Evolutionary conservation across 805 yeast genomes (phyloP), one percentile per base, ranked within the genome.

Genomic region (Kazachstania kunashirensis): DNA sequence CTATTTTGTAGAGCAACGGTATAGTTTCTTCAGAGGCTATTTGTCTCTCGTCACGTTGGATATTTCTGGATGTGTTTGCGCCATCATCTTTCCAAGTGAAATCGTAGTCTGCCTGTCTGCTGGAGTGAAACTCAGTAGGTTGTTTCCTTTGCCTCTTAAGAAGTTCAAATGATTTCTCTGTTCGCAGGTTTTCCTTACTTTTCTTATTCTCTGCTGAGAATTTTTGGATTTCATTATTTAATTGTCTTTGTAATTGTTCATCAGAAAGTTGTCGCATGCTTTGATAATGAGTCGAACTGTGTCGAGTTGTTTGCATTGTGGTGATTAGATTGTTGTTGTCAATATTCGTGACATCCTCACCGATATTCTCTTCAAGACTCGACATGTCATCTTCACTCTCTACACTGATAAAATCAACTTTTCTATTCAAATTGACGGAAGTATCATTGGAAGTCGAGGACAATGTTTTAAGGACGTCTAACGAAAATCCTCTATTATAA

Each of bases 81-180:
- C 24, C 24, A 21, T 21, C 10, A 21, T n/a, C n/a, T n/a, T n/a
- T n/a, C n/a, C n/a, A n/a, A n/a, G n/a, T n/a, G n/a, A n/a, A n/a
- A n/a, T n/a, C n/a, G n/a, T n/a, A n/a, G n/a, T n/a, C n/a, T n/a
- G n/a, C n/a, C n/a, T n/a, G n/a, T n/a, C n/a, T n/a, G n/a, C n/a
- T n/a, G n/a, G n/a, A n/a, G n/a, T n/a, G n/a, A n/a, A n/a, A n/a
- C n/a, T n/a, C 24, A 21, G 11, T n/a, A n/a, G n/a, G n/a, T n/a
- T 24, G 12, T 24, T 10, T 23, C 8, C 17, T 24, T 16, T 25
- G 39, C 18, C 41, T 33, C 25, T 44, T 47, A 24, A 50, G 38
- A 16, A 54, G 36, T 38, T 53, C 61, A 37, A 55, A 54, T 8
- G 57, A 53, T 40, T 56, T 57, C 31, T 56, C 49, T n/a, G 52